A percentile compares a stretch with the other conserved stretches of the same genome.
Evolutionary conservation across 2,329 filamentous ascomycete genomes (phyloP).

Genomic region (Talaromyces sp.): DNA sequence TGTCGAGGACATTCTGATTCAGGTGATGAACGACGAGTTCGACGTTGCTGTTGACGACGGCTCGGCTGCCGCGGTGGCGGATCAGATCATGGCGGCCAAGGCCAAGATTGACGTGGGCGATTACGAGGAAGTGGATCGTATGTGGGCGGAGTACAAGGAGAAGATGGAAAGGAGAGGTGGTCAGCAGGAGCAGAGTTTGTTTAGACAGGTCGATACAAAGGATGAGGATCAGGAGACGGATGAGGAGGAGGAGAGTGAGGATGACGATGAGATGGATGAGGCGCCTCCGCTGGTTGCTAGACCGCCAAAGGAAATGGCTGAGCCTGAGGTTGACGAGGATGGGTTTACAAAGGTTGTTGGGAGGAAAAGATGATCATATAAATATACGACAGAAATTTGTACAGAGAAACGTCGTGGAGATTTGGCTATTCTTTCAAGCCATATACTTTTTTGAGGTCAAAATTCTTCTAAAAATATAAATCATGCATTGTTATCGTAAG

Average conservation of each 20-base stretch:
- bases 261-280: slow-evolving; percentile 60
- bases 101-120: slow-evolving; percentile 57
- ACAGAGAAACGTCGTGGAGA: neutral
- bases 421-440: neutral
- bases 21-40: slow-evolving; percentile 94
- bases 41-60: slow-evolving; percentile 90
- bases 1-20: slow-evolving; percentile 75
- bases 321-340: slow-evolving; percentile 72
- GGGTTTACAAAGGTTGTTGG: slow-evolving; percentile 71
- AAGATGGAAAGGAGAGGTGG: slow-evolving; percentile 29
- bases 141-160: slow-evolving; percentile 46
- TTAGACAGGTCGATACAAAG: slow-evolving; percentile 30
- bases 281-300: slow-evolving; percentile 56
- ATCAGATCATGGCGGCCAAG: slow-evolving; percentile 63
- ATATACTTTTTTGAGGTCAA: neutral
- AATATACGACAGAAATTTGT: neutral
- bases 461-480: neutral
- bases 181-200: slow-evolving; percentile 26
- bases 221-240: slow-evolving; percentile 55
- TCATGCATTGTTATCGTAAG: neutral
- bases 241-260: slow-evolving; percentile 59
- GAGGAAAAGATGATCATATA: slow-evolving; percentile 48
- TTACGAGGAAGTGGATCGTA: slow-evolving; percentile 48
- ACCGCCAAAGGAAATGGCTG: slow-evolving; percentile 55
- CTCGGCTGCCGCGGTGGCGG: slow-evolving; percentile 67